These are phyloP conservation scores for Microdochium nivale DNA, from an alignment of 2,329 filamentous ascomycete species.

Conservation along the genomic window DNA sequence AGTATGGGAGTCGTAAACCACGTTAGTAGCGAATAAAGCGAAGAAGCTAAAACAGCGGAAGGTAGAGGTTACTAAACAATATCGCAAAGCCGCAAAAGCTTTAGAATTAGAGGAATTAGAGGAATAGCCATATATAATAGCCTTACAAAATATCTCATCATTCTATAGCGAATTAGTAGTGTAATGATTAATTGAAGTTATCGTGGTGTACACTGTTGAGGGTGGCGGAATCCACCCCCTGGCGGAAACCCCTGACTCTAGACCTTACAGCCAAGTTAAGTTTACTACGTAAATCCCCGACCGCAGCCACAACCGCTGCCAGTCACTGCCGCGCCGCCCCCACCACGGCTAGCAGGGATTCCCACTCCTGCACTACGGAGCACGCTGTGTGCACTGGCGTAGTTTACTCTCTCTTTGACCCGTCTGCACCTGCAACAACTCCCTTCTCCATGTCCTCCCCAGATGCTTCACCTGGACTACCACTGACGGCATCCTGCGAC, in stretches of 20 bases:
- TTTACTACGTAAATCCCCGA: too few species aligned
- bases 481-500: too few species aligned
- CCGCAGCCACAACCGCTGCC: too few species aligned
- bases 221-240: too few species aligned
- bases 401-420: too few species aligned
- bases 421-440: neutral
- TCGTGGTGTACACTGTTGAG: neutral
- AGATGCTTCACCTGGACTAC: too few species aligned
- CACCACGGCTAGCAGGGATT: too few species aligned
- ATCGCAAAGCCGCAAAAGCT: neutral
- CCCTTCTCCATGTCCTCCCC: constrained; percentile 1
- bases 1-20: neutral
- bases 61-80: neutral
- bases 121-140: neutral
- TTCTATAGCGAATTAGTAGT: neutral
- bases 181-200: neutral
- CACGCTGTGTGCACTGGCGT: too few species aligned
- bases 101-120: neutral
- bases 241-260: neutral
- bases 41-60: neutral
- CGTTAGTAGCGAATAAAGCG: neutral
- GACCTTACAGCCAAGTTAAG: too few species aligned
- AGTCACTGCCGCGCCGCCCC: too few species aligned
- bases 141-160: neutral
- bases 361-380: too few species aligned